These are phyloP conservation scores for Rehmannia glutinosa DNA, from an alignment of 257 asterid species.

Conservation along the genomic window DNA sequence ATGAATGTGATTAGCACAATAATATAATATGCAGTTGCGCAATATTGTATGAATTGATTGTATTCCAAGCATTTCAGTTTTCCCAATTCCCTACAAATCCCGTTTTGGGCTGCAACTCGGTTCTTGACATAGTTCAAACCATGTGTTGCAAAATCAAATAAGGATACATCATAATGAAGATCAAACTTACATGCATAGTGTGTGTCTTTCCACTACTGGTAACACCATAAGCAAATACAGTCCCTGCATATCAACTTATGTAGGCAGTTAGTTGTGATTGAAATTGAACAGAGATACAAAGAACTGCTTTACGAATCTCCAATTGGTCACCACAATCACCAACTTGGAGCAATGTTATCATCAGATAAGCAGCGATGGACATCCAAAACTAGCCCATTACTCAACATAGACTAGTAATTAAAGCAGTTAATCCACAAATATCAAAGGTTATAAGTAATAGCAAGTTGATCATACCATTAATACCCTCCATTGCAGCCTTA, in stretches of 20 bases:
- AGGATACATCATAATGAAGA: slow-evolving; percentile 13
- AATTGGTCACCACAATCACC: slow-evolving; percentile 2
- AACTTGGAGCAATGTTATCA: slow-evolving; percentile 6
- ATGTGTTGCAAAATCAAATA: not conserved
- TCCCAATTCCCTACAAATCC: not conserved
- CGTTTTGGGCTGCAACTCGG: not conserved
- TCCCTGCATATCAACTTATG: slow-evolving; percentile 57
- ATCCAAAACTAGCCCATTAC: not conserved
- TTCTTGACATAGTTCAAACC: slow-evolving; percentile 12
- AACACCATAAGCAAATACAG: slow-evolving; percentile 99
- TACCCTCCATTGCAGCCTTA: slow-evolving; percentile 97
- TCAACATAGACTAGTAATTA: not conserved
- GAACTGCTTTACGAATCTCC: slow-evolving; percentile 9
- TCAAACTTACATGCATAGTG: slow-evolving; percentile 93
- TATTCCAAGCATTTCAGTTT: slow-evolving; percentile 6
- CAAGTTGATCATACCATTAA: slow-evolving; percentile 62
- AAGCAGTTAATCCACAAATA: not conserved
- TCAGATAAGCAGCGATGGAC: not conserved
- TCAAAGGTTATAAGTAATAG: not conserved
- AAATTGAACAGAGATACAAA: not conserved
- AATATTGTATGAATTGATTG: not conserved
- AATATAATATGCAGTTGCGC: not conserved
- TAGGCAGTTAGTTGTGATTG: slow-evolving; percentile 8
- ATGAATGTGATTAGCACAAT: not conserved
- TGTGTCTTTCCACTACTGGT: slow-evolving; percentile 99